Percentiles rank a stretch among this genome's conserved stretches.
phyloP scores from a whole-genome alignment of 1,284 basidiomycete genomes.

The Ceraceosorus bombacis region DNA sequence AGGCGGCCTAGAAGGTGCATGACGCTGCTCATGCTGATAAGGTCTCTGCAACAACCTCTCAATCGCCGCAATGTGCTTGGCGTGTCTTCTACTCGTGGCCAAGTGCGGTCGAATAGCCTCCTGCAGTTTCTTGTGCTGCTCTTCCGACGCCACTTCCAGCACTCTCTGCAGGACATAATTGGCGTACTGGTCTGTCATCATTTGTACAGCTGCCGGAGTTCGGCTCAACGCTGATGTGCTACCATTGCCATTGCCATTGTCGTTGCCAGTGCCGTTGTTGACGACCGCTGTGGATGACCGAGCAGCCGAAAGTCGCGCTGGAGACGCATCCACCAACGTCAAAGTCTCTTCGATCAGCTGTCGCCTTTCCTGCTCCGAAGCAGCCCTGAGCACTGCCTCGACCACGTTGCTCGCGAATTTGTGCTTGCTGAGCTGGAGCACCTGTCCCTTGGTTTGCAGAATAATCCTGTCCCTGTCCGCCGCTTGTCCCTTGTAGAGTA shows the following conservation, averaged over 20 bases:
- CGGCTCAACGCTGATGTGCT: not conserved
- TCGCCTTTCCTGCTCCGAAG: conserved; percentile 60
- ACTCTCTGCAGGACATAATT: conserved; percentile 52
- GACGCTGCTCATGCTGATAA: no score
- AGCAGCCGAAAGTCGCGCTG: conserved; percentile 2
- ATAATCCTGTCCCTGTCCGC: conserved; percentile 67
- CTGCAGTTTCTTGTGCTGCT: conserved; percentile 23
- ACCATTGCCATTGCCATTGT: not conserved
- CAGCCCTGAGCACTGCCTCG: conserved; percentile 75
- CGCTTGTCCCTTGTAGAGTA: conserved; percentile 69
- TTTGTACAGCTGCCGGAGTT: conserved; percentile 44
- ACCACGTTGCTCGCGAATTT: conserved; percentile 97
- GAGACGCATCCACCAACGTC: conserved; percentile 32
- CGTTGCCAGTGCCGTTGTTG: not conserved
- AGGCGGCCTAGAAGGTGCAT: no score
- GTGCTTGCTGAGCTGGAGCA: conserved; percentile 62
- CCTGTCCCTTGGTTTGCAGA: conserved; percentile 65
- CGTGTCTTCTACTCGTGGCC: conserved; percentile 13
- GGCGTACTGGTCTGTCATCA: conserved; percentile 87
- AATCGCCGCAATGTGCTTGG: conserved; percentile 13
- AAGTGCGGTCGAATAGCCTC: conserved; percentile 22
- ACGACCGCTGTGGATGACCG: not conserved
- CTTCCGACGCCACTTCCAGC: conserved; percentile 31
- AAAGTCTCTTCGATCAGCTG: conserved; percentile 74
- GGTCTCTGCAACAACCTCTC: conserved; percentile 4